phyloP scores from a whole-genome alignment of 192 early-diverging fungal species.

The Mortierella claussenii region DNA sequence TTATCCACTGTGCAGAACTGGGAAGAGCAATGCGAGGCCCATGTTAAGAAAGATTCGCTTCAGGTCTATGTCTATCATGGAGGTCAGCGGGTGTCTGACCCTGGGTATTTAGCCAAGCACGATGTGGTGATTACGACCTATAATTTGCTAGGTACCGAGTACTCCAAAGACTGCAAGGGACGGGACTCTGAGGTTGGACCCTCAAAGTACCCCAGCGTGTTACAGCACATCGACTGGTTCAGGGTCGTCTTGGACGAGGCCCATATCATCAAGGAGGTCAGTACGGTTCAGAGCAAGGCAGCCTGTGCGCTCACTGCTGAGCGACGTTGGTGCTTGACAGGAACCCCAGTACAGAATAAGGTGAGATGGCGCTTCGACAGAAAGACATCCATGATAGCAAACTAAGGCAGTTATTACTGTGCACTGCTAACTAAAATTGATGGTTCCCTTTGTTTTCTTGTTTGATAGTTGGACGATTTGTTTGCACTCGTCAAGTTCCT shows the following conservation, averaged over 20 bases:
- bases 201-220: conserved; percentile 26
- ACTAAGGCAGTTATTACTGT: too few relatives aligned
- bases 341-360: conserved; percentile 84
- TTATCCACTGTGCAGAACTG: conserved; percentile 64
- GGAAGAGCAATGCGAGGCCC: conserved; percentile 59
- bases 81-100: conserved; percentile 47
- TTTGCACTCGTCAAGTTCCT: conserved; percentile 89
- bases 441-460: not conserved
- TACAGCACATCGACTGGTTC: conserved; percentile 82
- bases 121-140: conserved; percentile 67
- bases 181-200: conserved; percentile 22
- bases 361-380: not conserved
- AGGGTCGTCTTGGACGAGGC: conserved; percentile 95
- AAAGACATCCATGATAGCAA: too few relatives aligned
- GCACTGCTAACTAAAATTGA: not conserved
- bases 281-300: conserved; percentile 78
- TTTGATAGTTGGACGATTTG: conserved; percentile 80
- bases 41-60: conserved; percentile 45
- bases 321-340: conserved; percentile 90
- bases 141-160: conserved; percentile 58
- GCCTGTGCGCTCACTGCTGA: conserved; percentile 73
- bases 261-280: conserved; percentile 89
- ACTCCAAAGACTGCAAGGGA: conserved; percentile 51
- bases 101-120: conserved; percentile 30
- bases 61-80: conserved; percentile 65